Percentiles rank a stretch among this genome's conserved stretches.
Evolutionary conservation across 1,139 yeast species (phyloP).

Genomic region (Schwanniomyces etchellsii): DNA sequence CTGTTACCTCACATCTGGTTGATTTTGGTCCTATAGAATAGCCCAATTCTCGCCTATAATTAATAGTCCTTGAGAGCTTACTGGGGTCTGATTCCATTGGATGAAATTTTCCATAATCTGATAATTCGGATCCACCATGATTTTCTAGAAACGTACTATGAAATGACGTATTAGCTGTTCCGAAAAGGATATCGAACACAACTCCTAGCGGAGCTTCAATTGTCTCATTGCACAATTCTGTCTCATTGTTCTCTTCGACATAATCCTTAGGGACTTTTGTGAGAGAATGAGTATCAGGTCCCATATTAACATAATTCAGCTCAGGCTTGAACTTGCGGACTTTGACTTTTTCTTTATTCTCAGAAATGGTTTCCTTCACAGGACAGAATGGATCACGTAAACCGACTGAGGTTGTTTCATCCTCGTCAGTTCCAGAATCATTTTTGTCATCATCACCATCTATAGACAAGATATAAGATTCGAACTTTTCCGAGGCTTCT

Average conservation of each 20-base stretch:
- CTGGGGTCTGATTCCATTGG: conserved; percentile 28
- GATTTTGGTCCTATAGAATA: conserved; percentile 56
- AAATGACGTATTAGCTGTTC: conserved; percentile 32
- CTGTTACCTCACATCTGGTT: conserved; percentile 46
- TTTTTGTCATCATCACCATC: conserved; percentile 22
- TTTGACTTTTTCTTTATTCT: conserved; percentile 6
- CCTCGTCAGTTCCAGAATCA: conserved; percentile 7
- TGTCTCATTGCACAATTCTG: conserved; percentile 26
- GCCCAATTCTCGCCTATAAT: conserved; percentile 43
- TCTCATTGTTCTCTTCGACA: conserved; percentile 21
- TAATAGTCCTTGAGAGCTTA: conserved; percentile 27
- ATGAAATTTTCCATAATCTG: conserved; percentile 34
- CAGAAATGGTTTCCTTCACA: conserved; percentile 5
- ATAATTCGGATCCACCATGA: conserved; percentile 45
- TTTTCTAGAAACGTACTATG: conserved; percentile 34
- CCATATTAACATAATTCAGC: conserved; percentile 26
- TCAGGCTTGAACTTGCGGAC: conserved; percentile 26
- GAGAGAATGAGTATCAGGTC: conserved; percentile 34
- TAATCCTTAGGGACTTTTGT: conserved; percentile 18
- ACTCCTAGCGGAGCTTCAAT: conserved; percentile 46
- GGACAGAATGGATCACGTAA: background rate
- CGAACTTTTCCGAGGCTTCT: conserved; percentile 13
- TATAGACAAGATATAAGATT: conserved; percentile 28
- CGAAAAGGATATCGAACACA: conserved; percentile 44
- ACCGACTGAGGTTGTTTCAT: conserved; percentile 3